Evolutionary conservation across 306 rosid species (phyloP).

Genomic region (Rosa rugosa): DNA sequence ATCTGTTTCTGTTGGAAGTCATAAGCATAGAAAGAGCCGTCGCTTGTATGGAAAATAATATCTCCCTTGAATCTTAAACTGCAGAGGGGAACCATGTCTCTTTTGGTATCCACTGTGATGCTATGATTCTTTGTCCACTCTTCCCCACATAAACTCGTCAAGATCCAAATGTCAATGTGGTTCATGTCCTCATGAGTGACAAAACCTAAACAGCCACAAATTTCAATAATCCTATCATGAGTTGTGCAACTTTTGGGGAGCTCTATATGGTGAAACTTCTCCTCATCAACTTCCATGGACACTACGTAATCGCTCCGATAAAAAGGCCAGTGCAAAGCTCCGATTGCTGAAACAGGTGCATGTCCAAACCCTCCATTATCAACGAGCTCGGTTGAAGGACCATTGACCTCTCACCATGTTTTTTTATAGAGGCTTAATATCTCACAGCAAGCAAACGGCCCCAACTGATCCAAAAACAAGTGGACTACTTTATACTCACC

Average conservation of each 20-base stretch:
- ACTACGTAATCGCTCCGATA: slow-evolving; percentile 32
- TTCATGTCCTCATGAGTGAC: slow-evolving; percentile 27
- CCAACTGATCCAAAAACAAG: slow-evolving; percentile 38
- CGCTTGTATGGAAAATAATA: slow-evolving; percentile 37
- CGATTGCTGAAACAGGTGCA: slow-evolving; percentile 38
- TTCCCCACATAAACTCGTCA: slow-evolving; percentile 36
- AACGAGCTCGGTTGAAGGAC: slow-evolving; percentile 39
- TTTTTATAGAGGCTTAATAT: slow-evolving; percentile 27
- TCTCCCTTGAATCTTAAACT: slow-evolving; percentile 42
- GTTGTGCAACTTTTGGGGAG: slow-evolving; percentile 35
- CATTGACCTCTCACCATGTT: slow-evolving; percentile 45
- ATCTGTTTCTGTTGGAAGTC: slow-evolving; percentile 33
- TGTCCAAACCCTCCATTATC: slow-evolving; percentile 32
- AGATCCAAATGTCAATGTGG: slow-evolving; percentile 46
- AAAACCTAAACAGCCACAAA: slow-evolving; percentile 28
- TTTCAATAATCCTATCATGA: slow-evolving; percentile 38
- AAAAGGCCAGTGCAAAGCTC: slow-evolving; percentile 48
- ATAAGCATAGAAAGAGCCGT: slow-evolving; percentile 37
- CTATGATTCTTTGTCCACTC: slow-evolving; percentile 47
- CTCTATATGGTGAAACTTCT: slow-evolving; percentile 35
- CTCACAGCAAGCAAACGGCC: slow-evolving; percentile 41
- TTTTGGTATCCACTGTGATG: slow-evolving; percentile 29
- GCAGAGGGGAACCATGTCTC: slow-evolving; percentile 43
- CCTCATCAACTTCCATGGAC: slow-evolving; percentile 36
- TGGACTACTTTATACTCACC: slow-evolving; percentile 47